These are phyloP conservation scores for Morella rubra DNA, from an alignment of 306 rosid species.

Conservation along the genomic window DNA sequence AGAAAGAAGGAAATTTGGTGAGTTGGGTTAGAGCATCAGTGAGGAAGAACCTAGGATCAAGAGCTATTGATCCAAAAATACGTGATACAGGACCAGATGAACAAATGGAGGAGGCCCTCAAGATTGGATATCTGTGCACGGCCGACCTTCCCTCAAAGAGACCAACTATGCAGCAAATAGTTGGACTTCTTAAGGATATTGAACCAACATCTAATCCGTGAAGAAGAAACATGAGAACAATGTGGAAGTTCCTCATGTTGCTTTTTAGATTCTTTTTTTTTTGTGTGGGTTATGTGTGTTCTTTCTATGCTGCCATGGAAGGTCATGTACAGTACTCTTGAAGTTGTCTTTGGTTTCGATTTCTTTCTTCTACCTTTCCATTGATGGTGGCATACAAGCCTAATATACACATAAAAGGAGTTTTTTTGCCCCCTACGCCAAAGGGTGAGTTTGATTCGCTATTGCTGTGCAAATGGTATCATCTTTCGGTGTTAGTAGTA, in stretches of 20 bases:
- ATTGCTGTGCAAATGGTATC: neutral
- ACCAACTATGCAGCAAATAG: slow-evolving; percentile 97
- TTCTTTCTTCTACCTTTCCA: slow-evolving; percentile 22
- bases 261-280: slow-evolving; percentile 17
- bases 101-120: slow-evolving; percentile 90
- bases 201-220: slow-evolving; percentile 53
- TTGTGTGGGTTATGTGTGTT: slow-evolving; percentile 26
- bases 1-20: slow-evolving; percentile 72
- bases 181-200: slow-evolving; percentile 93
- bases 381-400: slow-evolving; percentile 37
- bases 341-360: slow-evolving; percentile 33
- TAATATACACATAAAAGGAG: slow-evolving; percentile 34
- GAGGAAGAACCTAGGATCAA: slow-evolving; percentile 61
- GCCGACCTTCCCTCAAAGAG: slow-evolving; percentile 92
- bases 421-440: too few relatives aligned
- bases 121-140: slow-evolving; percentile 93
- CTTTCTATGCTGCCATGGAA: slow-evolving; percentile 33
- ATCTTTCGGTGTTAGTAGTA: slow-evolving; percentile 16
- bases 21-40: slow-evolving; percentile 87
- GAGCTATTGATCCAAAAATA: slow-evolving; percentile 78
- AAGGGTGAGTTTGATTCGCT: slow-evolving; percentile 17
- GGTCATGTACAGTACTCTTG: slow-evolving; percentile 47
- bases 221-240: slow-evolving; percentile 25
- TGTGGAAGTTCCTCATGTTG: slow-evolving; percentile 21
- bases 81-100: slow-evolving; percentile 55